Base-by-base conservation (phyloP, 352 stramenopile species). In the Blastocystis sp. region DNA sequence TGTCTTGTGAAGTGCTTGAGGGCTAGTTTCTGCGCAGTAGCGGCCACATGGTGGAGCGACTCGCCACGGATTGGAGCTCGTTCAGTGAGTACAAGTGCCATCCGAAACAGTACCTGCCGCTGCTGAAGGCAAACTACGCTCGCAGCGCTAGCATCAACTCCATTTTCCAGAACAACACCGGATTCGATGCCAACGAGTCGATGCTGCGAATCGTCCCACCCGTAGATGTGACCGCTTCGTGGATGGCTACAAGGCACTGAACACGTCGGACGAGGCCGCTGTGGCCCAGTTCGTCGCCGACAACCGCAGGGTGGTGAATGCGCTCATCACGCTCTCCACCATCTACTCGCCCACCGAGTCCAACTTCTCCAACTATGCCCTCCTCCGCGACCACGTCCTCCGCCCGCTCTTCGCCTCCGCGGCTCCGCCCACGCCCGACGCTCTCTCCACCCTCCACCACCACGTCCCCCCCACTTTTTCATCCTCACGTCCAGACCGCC, bases 1-100 rank as follows among this genome's bases (percentile, higher is more conserved):
- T 28, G 2, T 59, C 4, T 17, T 56, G 3, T 34, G 21, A 21
- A 2, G 3, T 76, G 10, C 5, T 11, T 48, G 34, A 76, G 14
- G 64, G 3, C 1, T 76, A 76, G 66, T 76, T 76, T 28, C 52
- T 84, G 2, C 74, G 74, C 17, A 84, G 69, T 53, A 84, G 60
- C 53, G n/a, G 53, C 5, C 56, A 66, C n/a, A 17, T 67, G 38
- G 34, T 84, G 5, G 74, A 84, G 60, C 65, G 66, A 59, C 48
- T 67, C n/a, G 66, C n/a, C 9, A 84, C 65, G n/a, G 56, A 84
- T 41, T 84, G 74, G 74, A 67, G 28, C 23, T 69, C 59, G 19
- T 84, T 69, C 53, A 84, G 66, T 23, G 74, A 84, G 56, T 84
- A 84, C 61, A 62, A 62, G 40, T 84, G 74, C 28, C 74, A 84